Conservation (phyloP, 2,329 filamentous ascomycete species). For the Colletotrichum viniferum region DNA sequence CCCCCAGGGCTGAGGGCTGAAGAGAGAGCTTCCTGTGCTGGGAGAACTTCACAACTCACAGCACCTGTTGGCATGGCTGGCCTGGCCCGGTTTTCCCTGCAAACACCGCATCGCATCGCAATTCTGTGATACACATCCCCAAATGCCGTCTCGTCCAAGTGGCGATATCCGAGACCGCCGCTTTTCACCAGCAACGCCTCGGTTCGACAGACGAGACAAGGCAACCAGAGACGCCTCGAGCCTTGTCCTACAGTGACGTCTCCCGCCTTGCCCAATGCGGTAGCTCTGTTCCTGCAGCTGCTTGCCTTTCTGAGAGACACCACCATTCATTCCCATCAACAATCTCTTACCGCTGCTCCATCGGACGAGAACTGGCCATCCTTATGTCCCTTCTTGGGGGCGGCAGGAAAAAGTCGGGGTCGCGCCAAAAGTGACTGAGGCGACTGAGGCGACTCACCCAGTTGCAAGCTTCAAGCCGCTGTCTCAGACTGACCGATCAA, state of each 20-base stretch:
- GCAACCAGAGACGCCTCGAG: not conserved
- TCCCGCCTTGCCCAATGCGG: not conserved
- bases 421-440: not conserved
- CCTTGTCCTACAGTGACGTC: not conserved
- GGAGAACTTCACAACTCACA: not conserved
- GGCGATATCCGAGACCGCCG: not conserved
- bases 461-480: not conserved
- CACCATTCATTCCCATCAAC: not conserved
- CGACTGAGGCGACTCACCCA: not conserved
- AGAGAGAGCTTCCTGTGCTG: not conserved
- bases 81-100: not conserved
- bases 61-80: not conserved
- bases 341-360: conserved; percentile 1
- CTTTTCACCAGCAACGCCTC: not conserved
- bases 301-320: not conserved
- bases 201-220: not conserved
- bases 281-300: conserved; percentile 16
- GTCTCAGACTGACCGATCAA: not conserved
- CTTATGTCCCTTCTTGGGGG: not conserved
- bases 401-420: not conserved
- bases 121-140: not conserved
- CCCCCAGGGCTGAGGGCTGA: not conserved
- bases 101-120: not conserved
- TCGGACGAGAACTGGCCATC: not conserved
- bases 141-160: not conserved